Evolutionary conservation across 1,139 yeast genomes (phyloP), one percentile per base, ranked within the genome.

Genomic region (Pichia cactophila): DNA sequence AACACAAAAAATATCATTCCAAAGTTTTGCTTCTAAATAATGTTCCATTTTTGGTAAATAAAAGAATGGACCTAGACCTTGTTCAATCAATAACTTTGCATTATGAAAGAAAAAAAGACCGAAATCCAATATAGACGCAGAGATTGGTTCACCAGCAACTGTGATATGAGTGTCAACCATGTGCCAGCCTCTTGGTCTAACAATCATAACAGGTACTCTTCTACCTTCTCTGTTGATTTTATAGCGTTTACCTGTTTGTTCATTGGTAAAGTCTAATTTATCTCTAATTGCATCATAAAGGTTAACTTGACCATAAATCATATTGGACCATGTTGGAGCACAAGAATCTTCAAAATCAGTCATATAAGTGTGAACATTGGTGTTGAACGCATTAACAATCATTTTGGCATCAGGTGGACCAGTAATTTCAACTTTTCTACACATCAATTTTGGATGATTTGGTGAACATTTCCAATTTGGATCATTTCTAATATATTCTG

Each of bases 271-370:
- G 55, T 74, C 70, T 62, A 84, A 74, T 62, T 81, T 76, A 61
- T 81, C 77, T 69, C 92, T 77, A 48, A 83, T 77, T 39, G 89
- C 97, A 65, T 92, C 97, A 70, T 81, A 89, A 62, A 92, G 74
- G 69, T 92, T 90, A 58, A 86, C 88, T 72, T 92, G 98, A 51
- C 97, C 98, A 59, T 79, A 74, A 54, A 86, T 80, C 74, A 87
- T 77, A 69, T 88, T 89, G 59, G 71, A 71, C 97, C 97, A 92
- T 36, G 97, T 90, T 59, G 98, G 98, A 35, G 97, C 83, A 61
- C 89, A 82, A 33, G 96, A 87, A 71, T 89, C 97, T 69, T 89
- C 97, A 61, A 89, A 86, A 71, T 89, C 97, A 43, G 94, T 83
- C 97, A 89, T 89, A 69, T 89, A 89, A 45, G 96, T 87, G 64